Evolutionary conservation across 1,284 basidiomycete genomes (phyloP), one percentile per base, ranked within the genome.

Genomic region (Apiotrichum mycotoxinovorans): DNA sequence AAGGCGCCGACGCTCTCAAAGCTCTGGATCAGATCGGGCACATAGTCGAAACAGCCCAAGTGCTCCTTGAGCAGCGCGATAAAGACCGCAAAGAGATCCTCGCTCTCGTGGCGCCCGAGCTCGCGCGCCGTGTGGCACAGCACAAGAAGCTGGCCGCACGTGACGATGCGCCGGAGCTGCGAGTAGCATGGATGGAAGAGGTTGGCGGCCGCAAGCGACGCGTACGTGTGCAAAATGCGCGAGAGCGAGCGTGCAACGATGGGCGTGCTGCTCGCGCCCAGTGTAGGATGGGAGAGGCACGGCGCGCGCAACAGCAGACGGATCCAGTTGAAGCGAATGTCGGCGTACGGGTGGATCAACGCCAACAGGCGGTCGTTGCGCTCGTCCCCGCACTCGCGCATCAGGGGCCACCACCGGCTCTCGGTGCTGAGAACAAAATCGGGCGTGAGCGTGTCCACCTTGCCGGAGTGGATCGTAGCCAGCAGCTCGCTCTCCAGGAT

Each of bases 281-380:
- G 59, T 15, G 54, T 60, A 2, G 58, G 57, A 37, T 63, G 62
- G 38, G 56, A 52, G 23, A 63, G 30, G 48, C 52, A 52, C 10
- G 64, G 64, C 4, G 58, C 58, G 43, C 61, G 59, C 17, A 69
- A 58, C 9, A 67, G 54, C 23, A 69, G 60, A 2, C 65, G 64
- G 17, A 69, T 58, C 67, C 66, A 68, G 47, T 66, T 60, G 42
- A 62, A 66, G 3, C 66, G 49, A 17, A 66, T 57, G 30, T 66
- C 63, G 1, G 63, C 61, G 51, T 65, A 68, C 10, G 59, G 54
- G 25, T 57, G 54, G 20, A 62, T 54, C 22, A 57, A 48, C 11
- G 56, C 57, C 1, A 59, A 44, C 34, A 63, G 27, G 1, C 51
- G 44, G 22, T 53, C 62, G 33, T 44, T 54, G 27, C 51, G 55